Evolutionary conservation across 768 basidiomycete genomes (phyloP).

Genomic region (Kwoniella mangroviensis): DNA sequence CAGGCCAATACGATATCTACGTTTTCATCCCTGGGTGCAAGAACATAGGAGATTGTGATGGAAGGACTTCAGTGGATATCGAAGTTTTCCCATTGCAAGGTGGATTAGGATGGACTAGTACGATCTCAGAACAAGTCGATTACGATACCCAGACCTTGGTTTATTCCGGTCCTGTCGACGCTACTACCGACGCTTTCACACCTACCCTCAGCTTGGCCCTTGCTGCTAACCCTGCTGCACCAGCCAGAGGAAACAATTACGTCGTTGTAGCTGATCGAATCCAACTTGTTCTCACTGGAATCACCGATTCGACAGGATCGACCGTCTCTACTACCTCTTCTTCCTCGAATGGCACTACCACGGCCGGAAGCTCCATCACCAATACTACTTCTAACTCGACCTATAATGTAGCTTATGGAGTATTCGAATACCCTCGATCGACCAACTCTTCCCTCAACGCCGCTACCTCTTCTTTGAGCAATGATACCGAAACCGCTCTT

Average conservation of each 20-base stretch:
- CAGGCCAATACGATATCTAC: conserved; percentile 83
- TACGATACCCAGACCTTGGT: conserved; percentile 68
- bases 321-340: conserved; percentile 12
- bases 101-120: conserved; percentile 69
- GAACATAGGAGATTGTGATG: conserved; percentile 75
- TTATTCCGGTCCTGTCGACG: conserved; percentile 83
- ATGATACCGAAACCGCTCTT: conserved; percentile 70
- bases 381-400: conserved; percentile 36
- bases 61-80: conserved; percentile 79
- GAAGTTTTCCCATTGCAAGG: conserved; percentile 78
- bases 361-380: conserved; percentile 49
- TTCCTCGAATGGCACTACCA: conserved; percentile 26
- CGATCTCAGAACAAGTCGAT: conserved; percentile 72
- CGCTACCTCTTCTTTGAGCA: conserved; percentile 68
- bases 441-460: conserved; percentile 61
- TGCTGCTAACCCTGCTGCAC: conserved; percentile 68
- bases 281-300: conserved; percentile 73
- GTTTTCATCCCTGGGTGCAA: conserved; percentile 85
- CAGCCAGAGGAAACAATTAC: conserved; percentile 70
- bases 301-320: conserved; percentile 22
- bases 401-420: conserved; percentile 68
- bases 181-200: conserved; percentile 68
- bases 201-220: conserved; percentile 77
- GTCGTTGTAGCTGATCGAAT: conserved; percentile 84
- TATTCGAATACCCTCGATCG: conserved; percentile 82